Base-by-base conservation (phyloP, 1,284 basidiomycete genomes). In the Gastroboletus turbinatus region DNA sequence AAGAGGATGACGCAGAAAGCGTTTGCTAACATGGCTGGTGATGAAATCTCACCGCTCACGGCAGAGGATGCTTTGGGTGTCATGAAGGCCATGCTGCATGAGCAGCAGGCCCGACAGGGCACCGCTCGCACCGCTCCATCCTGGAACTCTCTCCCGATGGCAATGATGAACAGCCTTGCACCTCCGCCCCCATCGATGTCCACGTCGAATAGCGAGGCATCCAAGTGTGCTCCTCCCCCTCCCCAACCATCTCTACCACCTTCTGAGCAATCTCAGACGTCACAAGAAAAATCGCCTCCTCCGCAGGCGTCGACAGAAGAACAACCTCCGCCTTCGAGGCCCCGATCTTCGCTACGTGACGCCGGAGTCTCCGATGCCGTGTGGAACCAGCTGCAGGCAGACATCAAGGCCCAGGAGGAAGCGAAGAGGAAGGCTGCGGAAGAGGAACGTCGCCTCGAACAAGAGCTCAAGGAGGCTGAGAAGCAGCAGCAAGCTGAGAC, bases 51-150 rank as follows among this genome's bases (percentile, higher is more conserved):
- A 4, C 9, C 45, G 8, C 57, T 65, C 36, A 52, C 60, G 1
- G 60, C 46, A 0, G 53, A 38, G 5, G 63, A 65, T 14, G 53
- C 54, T 6, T 32, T 60, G 11, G 0, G 9, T 9, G 48, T 65
- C 32, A 58, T 60, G 40, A 14, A 23, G 14, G 9, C 14, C 23
- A 42, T 42, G 40, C 16, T 42, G 14, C 16, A 17, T 6, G 40
- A 25, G 21, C 21, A 16, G 23, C 23, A 5, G 40, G 23, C 16
- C 40, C 40, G 40, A 42, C 40, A 42, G 25, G 23, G 23, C 9
- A 9, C 4, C 8, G 8, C 23, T 42, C 23, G 21, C 23, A 42
- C 9, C 5, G 9, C 40, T 23, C 40, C 23, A 4, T 5, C 40
- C 40, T 42, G 21, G 21, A 10, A 9, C 7, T 27, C 23, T 17